A percentile compares a stretch with the other conserved stretches of the same genome.
Conservation (phyloP, 495 filamentous ascomycete species). For the Neurospora cerealis region DNA sequence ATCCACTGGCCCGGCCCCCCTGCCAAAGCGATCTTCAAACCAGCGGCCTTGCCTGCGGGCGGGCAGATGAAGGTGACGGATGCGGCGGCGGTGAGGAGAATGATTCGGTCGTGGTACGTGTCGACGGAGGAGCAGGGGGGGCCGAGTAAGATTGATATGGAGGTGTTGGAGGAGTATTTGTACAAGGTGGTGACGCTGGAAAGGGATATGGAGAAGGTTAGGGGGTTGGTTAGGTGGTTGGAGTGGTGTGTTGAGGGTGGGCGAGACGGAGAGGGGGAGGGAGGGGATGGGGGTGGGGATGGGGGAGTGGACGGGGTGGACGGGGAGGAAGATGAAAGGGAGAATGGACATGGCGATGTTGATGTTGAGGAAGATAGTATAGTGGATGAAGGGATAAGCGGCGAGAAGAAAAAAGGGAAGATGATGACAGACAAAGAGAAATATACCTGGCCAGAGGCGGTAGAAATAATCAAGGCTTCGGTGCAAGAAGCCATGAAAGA, state of each 20-base stretch:
- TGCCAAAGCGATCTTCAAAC: not conserved
- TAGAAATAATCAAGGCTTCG: conserved; percentile 44
- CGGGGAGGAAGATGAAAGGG: not conserved
- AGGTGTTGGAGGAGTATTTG: conserved; percentile 58
- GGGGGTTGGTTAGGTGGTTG: conserved; percentile 51
- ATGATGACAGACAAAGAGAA: not conserved
- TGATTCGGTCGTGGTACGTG: conserved; percentile 54
- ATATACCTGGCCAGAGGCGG: conserved; percentile 32
- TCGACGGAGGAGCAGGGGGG: conserved; percentile 52
- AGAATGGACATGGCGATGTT: not conserved
- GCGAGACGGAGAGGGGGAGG: conserved; percentile 16
- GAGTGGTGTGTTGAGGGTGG: conserved; percentile 56
- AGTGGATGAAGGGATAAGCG: not conserved
- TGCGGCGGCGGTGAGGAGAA: conserved; percentile 16
- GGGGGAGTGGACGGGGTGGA: not conserved
- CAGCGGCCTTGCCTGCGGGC: not conserved
- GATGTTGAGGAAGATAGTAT: not conserved
- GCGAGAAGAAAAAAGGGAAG: not conserved
- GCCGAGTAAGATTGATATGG: conserved; percentile 69
- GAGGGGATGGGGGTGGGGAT: conserved; percentile 11
- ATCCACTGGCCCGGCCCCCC: not conserved
- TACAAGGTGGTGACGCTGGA: conserved; percentile 60
- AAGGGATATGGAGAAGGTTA: conserved; percentile 49
- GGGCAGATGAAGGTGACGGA: not conserved
- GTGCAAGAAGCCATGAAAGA: conserved; percentile 50